A percentile compares a stretch with the other conserved stretches of the same genome.
These are phyloP conservation scores for Aspergillus niger DNA, from an alignment of 2,329 filamentous ascomycete genomes.

Conservation along the genomic window DNA sequence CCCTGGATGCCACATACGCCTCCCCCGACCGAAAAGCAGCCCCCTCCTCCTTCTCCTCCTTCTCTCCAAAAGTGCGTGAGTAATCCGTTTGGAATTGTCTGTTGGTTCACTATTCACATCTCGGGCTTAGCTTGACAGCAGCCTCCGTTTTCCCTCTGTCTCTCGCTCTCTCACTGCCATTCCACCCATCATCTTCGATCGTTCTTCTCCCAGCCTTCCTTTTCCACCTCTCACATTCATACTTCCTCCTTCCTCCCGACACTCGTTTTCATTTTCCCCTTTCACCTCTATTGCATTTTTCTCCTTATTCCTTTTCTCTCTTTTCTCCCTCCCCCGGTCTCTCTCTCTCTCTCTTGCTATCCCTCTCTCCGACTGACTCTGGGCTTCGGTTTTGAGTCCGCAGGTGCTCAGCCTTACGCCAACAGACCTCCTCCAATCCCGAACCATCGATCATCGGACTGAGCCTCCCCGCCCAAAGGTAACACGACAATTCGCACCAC, in stretches of 20 bases:
- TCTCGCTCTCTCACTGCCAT: not conserved
- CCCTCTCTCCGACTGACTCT: slow-evolving; percentile 1
- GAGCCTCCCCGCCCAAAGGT: slow-evolving; percentile 22
- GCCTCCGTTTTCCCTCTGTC: not conserved
- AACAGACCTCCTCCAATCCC: slow-evolving; percentile 6
- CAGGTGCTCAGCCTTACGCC: slow-evolving; percentile 22
- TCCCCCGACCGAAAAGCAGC: not conserved
- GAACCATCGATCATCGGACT: slow-evolving; percentile 22
- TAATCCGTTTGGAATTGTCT: not conserved
- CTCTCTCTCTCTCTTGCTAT: not conserved
- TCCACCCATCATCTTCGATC: not conserved
- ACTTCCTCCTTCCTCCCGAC: slow-evolving; percentile 2
- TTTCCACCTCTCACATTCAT: slow-evolving; percentile 5
- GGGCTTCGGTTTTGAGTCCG: slow-evolving; percentile 9
- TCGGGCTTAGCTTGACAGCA: not conserved
- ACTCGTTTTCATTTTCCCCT: slow-evolving; percentile 6
- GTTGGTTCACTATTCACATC: not conserved
- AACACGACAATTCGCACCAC: slow-evolving; percentile 23
- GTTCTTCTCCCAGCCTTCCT: slow-evolving; percentile 4
- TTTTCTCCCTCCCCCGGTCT: not conserved
- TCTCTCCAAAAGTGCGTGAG: not conserved
- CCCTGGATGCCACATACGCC: slow-evolving; percentile 3
- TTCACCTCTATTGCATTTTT: not conserved
- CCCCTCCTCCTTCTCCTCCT: not conserved
- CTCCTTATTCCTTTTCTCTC: not conserved